These are phyloP conservation scores for Microdochium trichocladiopsis DNA, from an alignment of 2,329 filamentous ascomycete genomes.

Conservation along the genomic window DNA sequence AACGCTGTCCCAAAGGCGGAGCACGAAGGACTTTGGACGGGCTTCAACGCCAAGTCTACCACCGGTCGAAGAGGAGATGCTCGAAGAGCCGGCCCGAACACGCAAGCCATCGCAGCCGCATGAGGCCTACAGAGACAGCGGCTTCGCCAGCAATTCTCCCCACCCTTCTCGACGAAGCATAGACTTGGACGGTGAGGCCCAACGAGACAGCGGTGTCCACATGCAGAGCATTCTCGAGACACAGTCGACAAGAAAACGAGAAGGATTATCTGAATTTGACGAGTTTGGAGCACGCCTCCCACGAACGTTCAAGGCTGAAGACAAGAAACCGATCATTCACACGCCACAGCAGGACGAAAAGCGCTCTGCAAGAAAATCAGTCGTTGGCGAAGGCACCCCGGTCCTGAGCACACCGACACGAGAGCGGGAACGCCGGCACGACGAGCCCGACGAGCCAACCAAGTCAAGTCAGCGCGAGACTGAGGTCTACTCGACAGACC, in stretches of 20 bases:
- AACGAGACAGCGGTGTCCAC: slow-evolving; percentile 51
- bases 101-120: slow-evolving; percentile 7
- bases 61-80: slow-evolving; percentile 43
- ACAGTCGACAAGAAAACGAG: slow-evolving; percentile 16
- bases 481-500: background rate
- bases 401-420: background rate
- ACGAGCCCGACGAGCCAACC: background rate
- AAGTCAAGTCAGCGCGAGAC: background rate
- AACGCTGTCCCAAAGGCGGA: slow-evolving; percentile 4
- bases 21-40: slow-evolving; percentile 31
- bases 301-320: slow-evolving; percentile 18
- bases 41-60: slow-evolving; percentile 38
- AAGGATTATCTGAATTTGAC: slow-evolving; percentile 12
- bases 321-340: background rate
- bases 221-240: slow-evolving; percentile 31
- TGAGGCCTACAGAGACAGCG: slow-evolving; percentile 39
- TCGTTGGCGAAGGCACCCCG: background rate
- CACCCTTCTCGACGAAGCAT: slow-evolving; percentile 26
- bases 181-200: slow-evolving; percentile 21
- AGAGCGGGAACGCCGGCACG: background rate
- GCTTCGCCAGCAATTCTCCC: slow-evolving; percentile 38
- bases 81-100: slow-evolving; percentile 31
- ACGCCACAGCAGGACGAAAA: background rate
- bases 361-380: background rate
- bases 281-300: slow-evolving; percentile 21